These are phyloP conservation scores for Chlorella sp. DNA, from an alignment of 139 green algal species.

Conservation along the genomic window DNA sequence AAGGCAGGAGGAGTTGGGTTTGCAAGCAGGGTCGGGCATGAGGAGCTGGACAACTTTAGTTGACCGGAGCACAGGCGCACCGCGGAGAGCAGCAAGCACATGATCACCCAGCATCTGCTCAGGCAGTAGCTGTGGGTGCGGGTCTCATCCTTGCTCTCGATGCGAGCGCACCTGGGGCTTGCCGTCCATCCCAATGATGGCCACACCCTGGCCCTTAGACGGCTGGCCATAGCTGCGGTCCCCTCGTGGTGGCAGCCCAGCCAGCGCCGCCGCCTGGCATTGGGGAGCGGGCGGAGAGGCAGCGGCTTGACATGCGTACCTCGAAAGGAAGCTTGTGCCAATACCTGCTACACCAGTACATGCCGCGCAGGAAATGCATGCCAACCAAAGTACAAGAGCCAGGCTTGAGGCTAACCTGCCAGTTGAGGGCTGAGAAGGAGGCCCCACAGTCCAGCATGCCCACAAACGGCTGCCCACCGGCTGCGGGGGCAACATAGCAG, in stretches of 20 bases:
- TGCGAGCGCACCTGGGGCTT: background rate
- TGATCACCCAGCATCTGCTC: background rate
- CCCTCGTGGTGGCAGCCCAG: conserved; percentile 23
- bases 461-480: conserved; percentile 26
- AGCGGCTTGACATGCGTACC: background rate
- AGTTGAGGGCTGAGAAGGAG: conserved; percentile 39
- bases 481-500: too few species aligned
- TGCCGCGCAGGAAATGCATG: background rate
- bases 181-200: conserved; percentile 18
- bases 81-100: background rate
- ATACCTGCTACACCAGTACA: background rate
- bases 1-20: too few species aligned
- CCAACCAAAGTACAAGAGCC: background rate
- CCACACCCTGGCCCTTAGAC: background rate
- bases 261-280: conserved; percentile 22
- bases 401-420: background rate
- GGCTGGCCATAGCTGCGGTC: background rate
- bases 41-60: background rate
- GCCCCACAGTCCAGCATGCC: conserved; percentile 37
- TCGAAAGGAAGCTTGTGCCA: background rate
- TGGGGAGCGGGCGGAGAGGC: background rate
- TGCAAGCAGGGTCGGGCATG: background rate
- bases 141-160: too few species aligned
- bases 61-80: background rate
- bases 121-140: too few species aligned